Conservation (phyloP, 2,329 filamentous ascomycete genomes). For the Fusarium sp. region DNA sequence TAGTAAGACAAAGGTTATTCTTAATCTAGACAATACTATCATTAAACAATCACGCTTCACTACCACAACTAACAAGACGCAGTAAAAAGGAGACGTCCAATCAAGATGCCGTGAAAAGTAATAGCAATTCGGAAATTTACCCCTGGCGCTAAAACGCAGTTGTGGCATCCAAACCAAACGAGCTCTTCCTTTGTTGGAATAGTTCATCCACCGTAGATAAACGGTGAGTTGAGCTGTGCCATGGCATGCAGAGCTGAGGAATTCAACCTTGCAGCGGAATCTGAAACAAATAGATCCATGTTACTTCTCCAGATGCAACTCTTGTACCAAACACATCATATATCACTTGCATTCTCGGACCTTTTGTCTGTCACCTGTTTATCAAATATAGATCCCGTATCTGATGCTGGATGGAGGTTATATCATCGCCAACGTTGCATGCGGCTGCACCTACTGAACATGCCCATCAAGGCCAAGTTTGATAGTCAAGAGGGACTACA, state of each 20-base stretch:
- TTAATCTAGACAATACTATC: background rate
- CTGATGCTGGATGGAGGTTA: background rate
- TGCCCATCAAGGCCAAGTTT: background rate
- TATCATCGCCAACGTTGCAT: background rate
- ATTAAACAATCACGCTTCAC: background rate
- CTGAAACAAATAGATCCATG: constrained; percentile 8
- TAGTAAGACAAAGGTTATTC: background rate
- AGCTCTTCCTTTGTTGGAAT: constrained; percentile 26
- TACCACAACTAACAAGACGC: background rate
- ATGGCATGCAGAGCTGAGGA: constrained; percentile 1
- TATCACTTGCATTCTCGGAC: background rate
- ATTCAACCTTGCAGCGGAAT: background rate
- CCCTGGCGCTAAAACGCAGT: constrained; percentile 29
- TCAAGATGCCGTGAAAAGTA: background rate
- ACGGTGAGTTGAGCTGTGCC: constrained; percentile 1
- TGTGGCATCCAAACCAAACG: constrained; percentile 22
- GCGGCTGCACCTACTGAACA: background rate
- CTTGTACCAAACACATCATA: background rate
- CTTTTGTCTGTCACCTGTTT: background rate
- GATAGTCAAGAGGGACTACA: background rate
- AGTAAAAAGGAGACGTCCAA: background rate
- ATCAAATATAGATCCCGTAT: background rate
- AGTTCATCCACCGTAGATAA: background rate
- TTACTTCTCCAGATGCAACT: background rate
- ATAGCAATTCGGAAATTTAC: constrained; percentile 14